Evolutionary conservation across 1,284 basidiomycete genomes (phyloP), one percentile per base, ranked within the genome.

Genomic region (Cryptococcus wingfieldii): DNA sequence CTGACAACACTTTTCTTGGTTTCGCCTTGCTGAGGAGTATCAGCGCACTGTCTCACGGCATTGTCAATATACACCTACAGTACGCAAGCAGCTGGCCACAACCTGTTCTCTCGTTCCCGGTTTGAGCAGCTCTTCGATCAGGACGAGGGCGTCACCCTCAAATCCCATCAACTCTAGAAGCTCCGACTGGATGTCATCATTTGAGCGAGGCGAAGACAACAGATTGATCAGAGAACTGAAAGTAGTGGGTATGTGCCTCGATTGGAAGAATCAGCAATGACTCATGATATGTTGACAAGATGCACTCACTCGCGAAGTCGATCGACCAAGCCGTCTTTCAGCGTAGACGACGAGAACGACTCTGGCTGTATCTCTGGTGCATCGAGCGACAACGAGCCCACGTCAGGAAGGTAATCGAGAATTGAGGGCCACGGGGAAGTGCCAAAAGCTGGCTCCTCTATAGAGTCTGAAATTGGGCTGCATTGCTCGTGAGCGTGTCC

Each of bases 91-190:
- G 38, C 48, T 39, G 34, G 53, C 51, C 5, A 66, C 51, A 4
- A 75, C 50, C 39, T 50, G 58, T 7, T 63, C 54, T 27, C 72
- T 64, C 19, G 60, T 68, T 19, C 68, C 72, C 1, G 65, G 67
- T 27, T 54, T 61, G 19, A 66, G 58, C 25, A 78, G 55, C 31
- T 67, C 65, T 48, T 77, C 71, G 7, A 79, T 71, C 6, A 79
- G 64, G 13, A 61, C 53, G 38, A 79, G 65, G 2, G 77, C 76
- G 19, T 75, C 73, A 31, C 89, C 83, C 60, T 95, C 90, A 67
- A 88, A 91, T 0, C 94, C 94, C 49, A 95, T 77, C n/a, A 88
- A 78, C 61, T 96, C 92, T 3, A 83, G 84, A 2, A 96, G 75
- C 62, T 89, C 86, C 37, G 79, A 82, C 27, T 90, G 89, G 34